A percentile compares a stretch with the other conserved stretches of the same genome.
Conservation (phyloP, 371 early-diverging fungal species). For the Capillidium rhysosporum region DNA sequence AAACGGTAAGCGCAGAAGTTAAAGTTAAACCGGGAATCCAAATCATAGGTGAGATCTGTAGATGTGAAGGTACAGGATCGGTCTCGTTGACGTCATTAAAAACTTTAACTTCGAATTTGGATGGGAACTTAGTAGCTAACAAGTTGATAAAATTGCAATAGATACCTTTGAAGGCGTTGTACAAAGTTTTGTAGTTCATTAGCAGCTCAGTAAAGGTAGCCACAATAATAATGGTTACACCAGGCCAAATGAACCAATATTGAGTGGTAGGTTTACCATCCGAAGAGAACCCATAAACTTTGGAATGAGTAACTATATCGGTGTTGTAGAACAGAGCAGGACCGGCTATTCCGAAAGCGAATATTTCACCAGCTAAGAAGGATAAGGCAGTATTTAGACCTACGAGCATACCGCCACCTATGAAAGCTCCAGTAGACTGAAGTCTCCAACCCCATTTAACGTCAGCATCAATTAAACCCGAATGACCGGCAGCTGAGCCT, state of each 20-base stretch:
- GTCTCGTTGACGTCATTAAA: not conserved
- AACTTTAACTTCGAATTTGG: not conserved
- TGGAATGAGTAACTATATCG: too few species aligned
- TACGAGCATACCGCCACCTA: constrained; percentile 47
- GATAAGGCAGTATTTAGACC: constrained; percentile 24
- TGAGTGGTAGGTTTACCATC: constrained; percentile 11
- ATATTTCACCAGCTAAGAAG: not conserved
- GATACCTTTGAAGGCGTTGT: constrained; percentile 27
- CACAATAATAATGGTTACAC: constrained; percentile 45
- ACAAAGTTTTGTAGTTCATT: constrained; percentile 26
- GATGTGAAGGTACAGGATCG: constrained; percentile 20
- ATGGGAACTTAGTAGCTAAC: not conserved
- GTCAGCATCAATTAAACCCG: constrained; percentile 26
- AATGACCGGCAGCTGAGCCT: constrained; percentile 16
- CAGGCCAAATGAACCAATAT: constrained; percentile 44
- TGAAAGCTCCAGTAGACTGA: constrained; percentile 32
- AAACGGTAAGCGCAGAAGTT: constrained; percentile 31
- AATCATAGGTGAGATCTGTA: constrained; percentile 32
- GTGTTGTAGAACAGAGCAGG: too few species aligned
- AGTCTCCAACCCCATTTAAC: constrained; percentile 31
- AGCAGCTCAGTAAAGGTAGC: constrained; percentile 38
- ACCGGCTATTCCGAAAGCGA: not conserved
- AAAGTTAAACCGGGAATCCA: constrained; percentile 31
- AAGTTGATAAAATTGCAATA: constrained; percentile 11
- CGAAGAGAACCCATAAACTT: too few species aligned